A percentile compares a stretch with the other conserved stretches of the same genome.
Conservation (phyloP, 176 grass and related monocot species). For the bread wheat (Triticum aestivum) region DNA sequence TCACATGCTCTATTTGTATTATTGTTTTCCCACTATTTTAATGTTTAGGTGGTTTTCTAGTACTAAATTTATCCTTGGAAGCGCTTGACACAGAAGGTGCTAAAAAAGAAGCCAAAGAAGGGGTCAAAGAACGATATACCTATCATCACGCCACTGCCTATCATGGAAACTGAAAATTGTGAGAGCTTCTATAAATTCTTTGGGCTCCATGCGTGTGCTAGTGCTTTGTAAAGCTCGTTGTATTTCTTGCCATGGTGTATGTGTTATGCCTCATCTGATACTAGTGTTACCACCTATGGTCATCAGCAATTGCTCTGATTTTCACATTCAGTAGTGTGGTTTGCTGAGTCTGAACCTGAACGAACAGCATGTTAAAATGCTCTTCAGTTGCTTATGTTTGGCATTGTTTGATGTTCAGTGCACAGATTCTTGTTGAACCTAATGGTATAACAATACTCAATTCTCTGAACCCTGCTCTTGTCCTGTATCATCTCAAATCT, state of each 20-base stretch:
- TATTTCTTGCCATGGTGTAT: too few species aligned
- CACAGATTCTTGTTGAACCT: too few species aligned
- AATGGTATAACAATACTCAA: too few species aligned
- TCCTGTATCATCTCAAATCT: too few species aligned
- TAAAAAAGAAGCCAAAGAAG: conserved; percentile 90
- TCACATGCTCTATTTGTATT: not conserved
- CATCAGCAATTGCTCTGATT: too few species aligned
- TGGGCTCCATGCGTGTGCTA: not conserved
- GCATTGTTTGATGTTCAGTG: too few species aligned
- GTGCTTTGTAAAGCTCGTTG: too few species aligned
- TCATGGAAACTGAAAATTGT: conserved; percentile 83
- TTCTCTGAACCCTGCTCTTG: too few species aligned
- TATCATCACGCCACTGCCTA: conserved; percentile 52
- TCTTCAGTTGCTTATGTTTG: too few species aligned
- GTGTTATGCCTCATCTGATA: too few species aligned
- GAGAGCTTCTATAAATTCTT: conserved; percentile 99
- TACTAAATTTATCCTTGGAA: conserved; percentile 65
- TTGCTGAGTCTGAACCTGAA: not conserved
- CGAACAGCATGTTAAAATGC: not conserved
- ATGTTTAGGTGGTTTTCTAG: conserved; percentile 15
- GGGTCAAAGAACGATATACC: conserved; percentile 86
- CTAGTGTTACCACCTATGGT: too few species aligned
- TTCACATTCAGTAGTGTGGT: not conserved
- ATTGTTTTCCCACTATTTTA: not conserved
- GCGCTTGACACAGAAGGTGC: conserved; percentile 74